Evolutionary conservation across 140 eudicot species (phyloP), one percentile per base, ranked within the genome.

Genomic region (Ambrosia hybrid): DNA sequence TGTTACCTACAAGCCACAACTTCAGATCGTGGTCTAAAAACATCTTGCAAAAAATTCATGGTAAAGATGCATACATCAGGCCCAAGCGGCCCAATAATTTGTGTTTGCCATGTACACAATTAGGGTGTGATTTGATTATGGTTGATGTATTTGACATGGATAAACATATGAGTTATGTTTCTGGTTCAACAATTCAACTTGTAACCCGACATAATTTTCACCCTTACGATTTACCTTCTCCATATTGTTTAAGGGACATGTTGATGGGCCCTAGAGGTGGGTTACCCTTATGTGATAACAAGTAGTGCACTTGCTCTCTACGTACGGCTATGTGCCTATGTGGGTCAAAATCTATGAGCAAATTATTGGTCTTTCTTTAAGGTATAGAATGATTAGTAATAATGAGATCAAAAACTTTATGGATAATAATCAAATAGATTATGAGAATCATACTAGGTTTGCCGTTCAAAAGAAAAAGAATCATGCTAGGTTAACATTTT

Each of bases 321-420:
- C 9, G 46, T 13, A n/a, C n/a, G 41, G 10, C 51, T 45, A 5
- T 9, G 51, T 45, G 8, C n/a, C 36, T 51, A 12, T 13, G 5
- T 21, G 1, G 65, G 7, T 52, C 12, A n/a, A 55, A 52, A n/a
- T 13, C 14, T 71, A 38, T 1, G 1, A 58, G 2, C 9, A 39
- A 61, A 30, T 8, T n/a, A 48, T 48, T 3, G 16, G 9, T 14
- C 36, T 48, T 4, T 48, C 12, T 57, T 57, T 48, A 26, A 60
- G 34, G 14, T 33, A 57, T 1, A 69, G 8, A 9, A 60, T 72
- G 76, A 72, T 72, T 59, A 13, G 4, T n/a, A 58, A 48, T 73
- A 13, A 73, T 73, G 58, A 73, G 33, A 60, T 16, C 37, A 46
- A 59, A 45, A 17, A 8, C 53, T 56, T 70, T 13, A 55, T 37